Percentiles rank a stretch among this genome's conserved stretches.
These are phyloP conservation scores for Moesziomyces sp. DNA, from an alignment of 1,284 basidiomycete species.

Conservation along the genomic window DNA sequence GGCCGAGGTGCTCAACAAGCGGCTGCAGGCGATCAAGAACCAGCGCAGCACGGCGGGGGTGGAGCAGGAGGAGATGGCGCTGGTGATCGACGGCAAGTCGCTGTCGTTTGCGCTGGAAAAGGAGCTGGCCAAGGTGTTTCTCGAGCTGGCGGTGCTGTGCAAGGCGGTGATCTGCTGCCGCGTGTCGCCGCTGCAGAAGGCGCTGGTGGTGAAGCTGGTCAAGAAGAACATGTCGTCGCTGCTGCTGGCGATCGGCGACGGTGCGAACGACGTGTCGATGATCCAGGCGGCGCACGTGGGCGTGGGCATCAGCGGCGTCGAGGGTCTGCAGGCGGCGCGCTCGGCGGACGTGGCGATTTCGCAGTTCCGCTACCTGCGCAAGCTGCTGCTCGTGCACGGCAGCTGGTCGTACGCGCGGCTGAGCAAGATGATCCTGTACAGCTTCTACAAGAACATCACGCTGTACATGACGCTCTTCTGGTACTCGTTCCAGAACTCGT, in stretches of 20 bases:
- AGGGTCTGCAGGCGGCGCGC: constrained; percentile 96
- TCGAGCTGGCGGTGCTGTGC: constrained; percentile 97
- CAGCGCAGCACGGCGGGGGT: constrained; percentile 80
- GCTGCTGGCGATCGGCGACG: constrained; percentile 86
- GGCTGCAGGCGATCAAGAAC: constrained; percentile 89
- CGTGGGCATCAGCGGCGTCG: constrained; percentile 96
- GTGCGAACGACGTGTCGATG: constrained; percentile 75
- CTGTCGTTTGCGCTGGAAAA: constrained; percentile 92
- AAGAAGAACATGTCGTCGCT: constrained; percentile 94
- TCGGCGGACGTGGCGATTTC: constrained; percentile 97
- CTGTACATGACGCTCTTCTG: constrained; percentile 98
- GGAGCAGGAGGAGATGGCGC: constrained; percentile 91
- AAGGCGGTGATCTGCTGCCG: constrained; percentile 98
- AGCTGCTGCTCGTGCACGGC: constrained; percentile 94
- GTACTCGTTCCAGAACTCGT: constrained; percentile 87
- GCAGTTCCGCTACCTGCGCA: constrained; percentile 96
- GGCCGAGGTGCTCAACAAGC: constrained; percentile 85
- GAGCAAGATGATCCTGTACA: constrained; percentile 86
- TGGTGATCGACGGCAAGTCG: constrained; percentile 97
- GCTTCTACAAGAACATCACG: constrained; percentile 80
- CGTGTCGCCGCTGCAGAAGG: constrained; percentile 97
- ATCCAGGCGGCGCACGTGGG: constrained; percentile 81
- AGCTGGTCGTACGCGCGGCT: constrained; percentile 97
- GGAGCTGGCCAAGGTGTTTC: constrained; percentile 85
- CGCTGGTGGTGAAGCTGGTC: constrained; percentile 96